phyloP scores from a whole-genome alignment of 192 early-diverging fungal species.

The Mortierella antarctica region DNA sequence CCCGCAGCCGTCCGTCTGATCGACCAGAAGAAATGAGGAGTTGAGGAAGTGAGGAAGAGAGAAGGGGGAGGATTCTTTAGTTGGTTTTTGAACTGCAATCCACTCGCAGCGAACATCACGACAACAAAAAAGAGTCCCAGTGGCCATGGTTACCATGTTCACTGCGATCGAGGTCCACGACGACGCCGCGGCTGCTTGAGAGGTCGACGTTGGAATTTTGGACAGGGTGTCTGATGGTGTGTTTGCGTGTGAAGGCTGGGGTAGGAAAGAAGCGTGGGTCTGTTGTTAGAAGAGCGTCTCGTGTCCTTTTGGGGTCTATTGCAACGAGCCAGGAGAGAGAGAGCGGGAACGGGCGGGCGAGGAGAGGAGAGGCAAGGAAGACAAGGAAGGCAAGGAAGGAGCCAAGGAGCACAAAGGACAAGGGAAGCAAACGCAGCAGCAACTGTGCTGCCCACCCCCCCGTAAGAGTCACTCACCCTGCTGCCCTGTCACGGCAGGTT shows the following conservation, averaged over 20 bases:
- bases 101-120: too few relatives aligned
- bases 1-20: slow-evolving; percentile 36
- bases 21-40: neutral
- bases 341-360: neutral
- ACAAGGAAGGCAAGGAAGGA: neutral
- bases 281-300: too few relatives aligned
- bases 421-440: too few relatives aligned
- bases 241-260: neutral
- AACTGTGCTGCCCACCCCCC: too few relatives aligned
- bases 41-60: neutral
- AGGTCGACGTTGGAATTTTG: slow-evolving; percentile 26
- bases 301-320: too few relatives aligned
- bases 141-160: slow-evolving; percentile 28
- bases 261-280: neutral
- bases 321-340: neutral
- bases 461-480: too few relatives aligned
- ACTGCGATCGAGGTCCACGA: slow-evolving; percentile 27
- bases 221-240: neutral
- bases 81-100: too few relatives aligned
- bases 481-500: too few relatives aligned
- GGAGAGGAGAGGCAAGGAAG: neutral
- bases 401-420: neutral
- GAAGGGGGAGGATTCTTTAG: neutral
- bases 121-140: too few relatives aligned
- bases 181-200: slow-evolving; percentile 12